Conservation (phyloP, 2,329 filamentous ascomycete genomes). For the Epicoccum sorghinum region DNA sequence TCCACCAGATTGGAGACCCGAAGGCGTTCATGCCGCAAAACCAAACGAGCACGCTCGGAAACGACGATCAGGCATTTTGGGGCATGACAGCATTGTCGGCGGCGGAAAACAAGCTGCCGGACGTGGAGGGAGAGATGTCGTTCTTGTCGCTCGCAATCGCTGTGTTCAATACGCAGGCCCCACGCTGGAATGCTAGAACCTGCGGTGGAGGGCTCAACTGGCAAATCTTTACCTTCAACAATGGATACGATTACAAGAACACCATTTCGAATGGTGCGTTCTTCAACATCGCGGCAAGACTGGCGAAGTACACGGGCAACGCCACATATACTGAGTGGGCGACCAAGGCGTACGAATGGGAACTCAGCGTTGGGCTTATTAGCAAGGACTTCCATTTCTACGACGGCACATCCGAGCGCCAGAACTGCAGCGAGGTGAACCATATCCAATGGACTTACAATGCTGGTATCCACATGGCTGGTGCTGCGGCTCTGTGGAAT, state of each 20-base stretch:
- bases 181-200: conserved; percentile 68
- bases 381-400: conserved; percentile 52
- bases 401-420: conserved; percentile 51
- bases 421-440: conserved; percentile 52
- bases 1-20: conserved; percentile 71
- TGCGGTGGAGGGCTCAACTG: conserved; percentile 71
- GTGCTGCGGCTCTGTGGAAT: conserved; percentile 55
- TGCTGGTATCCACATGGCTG: conserved; percentile 51
- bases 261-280: conserved; percentile 76
- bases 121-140: conserved; percentile 49
- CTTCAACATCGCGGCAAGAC: conserved; percentile 76
- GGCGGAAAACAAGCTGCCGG: conserved; percentile 68
- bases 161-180: conserved; percentile 71
- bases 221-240: conserved; percentile 78
- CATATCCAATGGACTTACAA: conserved; percentile 56
- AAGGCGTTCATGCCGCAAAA: conserved; percentile 78
- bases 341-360: conserved; percentile 63
- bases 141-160: conserved; percentile 72
- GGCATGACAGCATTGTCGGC: conserved; percentile 68
- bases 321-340: conserved; percentile 63
- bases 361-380: conserved; percentile 55
- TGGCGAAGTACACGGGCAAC: conserved; percentile 70
- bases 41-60: conserved; percentile 67
- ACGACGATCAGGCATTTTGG: conserved; percentile 77
- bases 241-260: conserved; percentile 81